phyloP scores from a whole-genome alignment of 768 basidiomycete genomes.

The Xerocomellus amylosporus region DNA sequence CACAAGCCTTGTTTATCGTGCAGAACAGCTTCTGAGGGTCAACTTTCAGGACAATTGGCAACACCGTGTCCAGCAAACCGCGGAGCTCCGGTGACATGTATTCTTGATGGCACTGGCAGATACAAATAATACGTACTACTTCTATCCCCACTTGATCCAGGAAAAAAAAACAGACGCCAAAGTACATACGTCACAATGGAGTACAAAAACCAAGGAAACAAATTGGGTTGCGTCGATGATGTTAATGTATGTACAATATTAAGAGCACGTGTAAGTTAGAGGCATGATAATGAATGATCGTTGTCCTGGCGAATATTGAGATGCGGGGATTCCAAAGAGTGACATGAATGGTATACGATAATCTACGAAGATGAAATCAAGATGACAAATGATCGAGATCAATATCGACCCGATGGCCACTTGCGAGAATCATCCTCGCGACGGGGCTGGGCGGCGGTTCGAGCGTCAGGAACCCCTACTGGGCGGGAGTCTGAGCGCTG shows the following conservation, averaged over 20 bases:
- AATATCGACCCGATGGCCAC: constrained; percentile 47
- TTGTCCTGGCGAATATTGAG: constrained; percentile 35
- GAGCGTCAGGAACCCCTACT: constrained; percentile 30
- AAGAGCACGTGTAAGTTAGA: constrained; percentile 38
- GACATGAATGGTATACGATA: constrained; percentile 35
- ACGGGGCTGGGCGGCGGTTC: constrained; percentile 36
- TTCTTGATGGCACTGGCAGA: background rate
- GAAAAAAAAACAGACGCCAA: constrained; percentile 12
- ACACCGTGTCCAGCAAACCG: constrained; percentile 21
- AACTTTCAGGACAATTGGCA: background rate
- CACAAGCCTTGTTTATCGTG: constrained; percentile 3
- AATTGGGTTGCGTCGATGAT: constrained; percentile 27
- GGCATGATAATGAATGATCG: constrained; percentile 36
- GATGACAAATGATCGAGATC: constrained; percentile 36
- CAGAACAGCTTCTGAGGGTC: constrained; percentile 3
- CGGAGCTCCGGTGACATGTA: constrained; percentile 27
- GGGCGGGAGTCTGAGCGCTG: constrained; percentile 42
- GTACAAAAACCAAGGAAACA: constrained; percentile 25
- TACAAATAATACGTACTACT: constrained; percentile 13
- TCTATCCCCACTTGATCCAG: constrained; percentile 21
- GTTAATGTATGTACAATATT: constrained; percentile 38
- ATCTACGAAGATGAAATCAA: constrained; percentile 37
- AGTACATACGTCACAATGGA: constrained; percentile 32
- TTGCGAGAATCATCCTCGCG: constrained; percentile 49
- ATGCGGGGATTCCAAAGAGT: constrained; percentile 32